A percentile compares a stretch with the other conserved stretches of the same genome.
Conservation (phyloP, 805 yeast species). For the Teunomyces cretensis region DNA sequence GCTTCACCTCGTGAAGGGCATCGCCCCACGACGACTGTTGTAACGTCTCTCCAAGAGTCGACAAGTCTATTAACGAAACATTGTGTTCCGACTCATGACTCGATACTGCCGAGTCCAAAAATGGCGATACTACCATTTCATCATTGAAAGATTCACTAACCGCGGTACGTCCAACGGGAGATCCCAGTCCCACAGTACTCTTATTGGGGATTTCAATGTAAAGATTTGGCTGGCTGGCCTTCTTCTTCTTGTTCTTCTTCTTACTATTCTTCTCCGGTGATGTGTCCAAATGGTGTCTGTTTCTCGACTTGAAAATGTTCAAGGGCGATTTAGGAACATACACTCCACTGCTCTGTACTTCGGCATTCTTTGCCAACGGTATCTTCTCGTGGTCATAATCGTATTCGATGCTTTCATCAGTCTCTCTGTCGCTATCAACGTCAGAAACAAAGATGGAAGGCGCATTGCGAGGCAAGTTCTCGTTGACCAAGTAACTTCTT, state of each 20-base stretch:
- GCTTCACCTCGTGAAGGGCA: constrained; percentile 21
- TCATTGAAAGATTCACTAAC: constrained; percentile 6
- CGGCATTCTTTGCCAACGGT: background rate
- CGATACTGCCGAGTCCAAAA: constrained; percentile 6
- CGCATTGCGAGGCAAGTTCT: constrained; percentile 13
- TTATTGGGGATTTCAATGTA: constrained; percentile 17
- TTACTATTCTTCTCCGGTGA: constrained; percentile 1
- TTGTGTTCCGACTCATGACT: constrained; percentile 6
- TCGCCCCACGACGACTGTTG: constrained; percentile 27
- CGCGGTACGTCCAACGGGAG: background rate
- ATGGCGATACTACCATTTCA: constrained; percentile 15
- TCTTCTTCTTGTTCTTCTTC: background rate
- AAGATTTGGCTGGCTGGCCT: constrained; percentile 14
- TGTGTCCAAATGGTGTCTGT: constrained; percentile 7
- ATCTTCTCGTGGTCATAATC: constrained; percentile 8
- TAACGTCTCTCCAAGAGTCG: constrained; percentile 24
- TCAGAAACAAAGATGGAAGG: constrained; percentile 15
- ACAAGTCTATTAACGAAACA: constrained; percentile 18
- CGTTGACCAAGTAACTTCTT: constrained; percentile 27
- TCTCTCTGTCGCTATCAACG: constrained; percentile 1
- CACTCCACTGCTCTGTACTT: constrained; percentile 15
- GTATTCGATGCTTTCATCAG: constrained; percentile 4
- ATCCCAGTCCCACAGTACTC: constrained; percentile 1
- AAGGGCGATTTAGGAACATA: constrained; percentile 34
- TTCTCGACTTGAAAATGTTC: constrained; percentile 18